Base-by-base conservation (phyloP, 2,329 filamentous ascomycete genomes). In the Blastomyces emzantsi region DNA sequence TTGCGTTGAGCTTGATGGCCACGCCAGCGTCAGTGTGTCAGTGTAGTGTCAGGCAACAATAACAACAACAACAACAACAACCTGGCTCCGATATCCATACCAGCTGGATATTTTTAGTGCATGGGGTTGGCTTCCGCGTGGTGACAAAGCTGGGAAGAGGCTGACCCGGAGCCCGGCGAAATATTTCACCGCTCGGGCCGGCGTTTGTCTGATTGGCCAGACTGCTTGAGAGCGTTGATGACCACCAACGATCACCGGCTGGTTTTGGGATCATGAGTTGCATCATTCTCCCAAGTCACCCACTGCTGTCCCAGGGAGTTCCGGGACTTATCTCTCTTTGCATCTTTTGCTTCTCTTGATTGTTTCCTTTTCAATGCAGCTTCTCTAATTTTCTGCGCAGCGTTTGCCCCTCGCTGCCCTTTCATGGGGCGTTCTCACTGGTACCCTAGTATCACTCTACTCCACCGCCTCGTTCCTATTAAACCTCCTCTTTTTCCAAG, bases 321-420 rank as follows among this genome's bases (percentile, higher is more conserved):
- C 30, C 58, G 43, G 58, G 56, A 15, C 39, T 11, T n/a, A 25
- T 36, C 22, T 47, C 19, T 33, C 25, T 55, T 41, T 43, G 5
- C 17, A 30, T 19, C 43, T 22, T 62, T 7, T 47, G 43, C 52
- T 62, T 28, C 36, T 45, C 39, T 61, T 58, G 36, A 28, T 61
- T 22, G 19, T n/a, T 13, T 54, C 25, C 11, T n/a, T 47, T 45
- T 62, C 52, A 62, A 62, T 62, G 61, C 52, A 47, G 61, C 39
- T 57, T 28, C 61, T 22, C 19, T 57, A 49, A 28, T 54, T 22
- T 22, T 56, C 36, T 62, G 39, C 56, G 61, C 41, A 36, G 49
- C 41, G 33, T 49, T 62, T 52, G 49, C 41, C 52, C 28, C 39
- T 62, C 51, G 41, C 51, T 62, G 51, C 36, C 61, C 61, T 36